Evolutionary conservation across 169 alveolate genomes (phyloP).

Genomic region (Babesia ovis): DNA sequence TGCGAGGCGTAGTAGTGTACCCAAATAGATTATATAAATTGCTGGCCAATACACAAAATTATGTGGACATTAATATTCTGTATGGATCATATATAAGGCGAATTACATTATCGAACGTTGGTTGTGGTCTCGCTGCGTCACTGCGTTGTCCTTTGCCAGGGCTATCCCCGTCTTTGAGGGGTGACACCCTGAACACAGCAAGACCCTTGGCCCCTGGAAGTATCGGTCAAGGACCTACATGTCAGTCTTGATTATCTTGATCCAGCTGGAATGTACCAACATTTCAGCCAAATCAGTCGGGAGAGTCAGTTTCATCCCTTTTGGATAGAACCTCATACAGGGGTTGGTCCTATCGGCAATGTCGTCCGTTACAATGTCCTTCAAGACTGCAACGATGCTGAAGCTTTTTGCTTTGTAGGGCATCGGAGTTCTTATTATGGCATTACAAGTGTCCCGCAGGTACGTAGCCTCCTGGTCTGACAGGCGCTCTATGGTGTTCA

Average conservation of each 20-base stretch:
- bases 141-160: no score
- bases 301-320: slow-evolving; percentile 42
- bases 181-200: no score
- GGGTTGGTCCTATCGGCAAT: slow-evolving; percentile 51
- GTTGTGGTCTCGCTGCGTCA: no score
- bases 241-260: slow-evolving; percentile 48
- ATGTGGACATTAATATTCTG: no score
- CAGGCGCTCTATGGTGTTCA: slow-evolving; percentile 45
- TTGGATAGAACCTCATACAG: slow-evolving; percentile 32
- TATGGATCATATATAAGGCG: no score
- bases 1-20: no score
- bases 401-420: slow-evolving; percentile 21
- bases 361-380: slow-evolving; percentile 69
- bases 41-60: no score
- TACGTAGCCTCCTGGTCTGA: slow-evolving; percentile 66
- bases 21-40: no score
- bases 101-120: no score
- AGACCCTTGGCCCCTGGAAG: no score
- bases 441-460: slow-evolving; percentile 50
- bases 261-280: slow-evolving; percentile 54
- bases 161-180: no score
- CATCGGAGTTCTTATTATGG: slow-evolving; percentile 23
- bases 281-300: slow-evolving; percentile 56
- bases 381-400: slow-evolving; percentile 54
- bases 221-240: no score